A percentile compares a stretch with the other conserved stretches of the same genome.
Conservation (phyloP, 495 filamentous ascomycete genomes). For the Corynascus novoguineensis region DNA sequence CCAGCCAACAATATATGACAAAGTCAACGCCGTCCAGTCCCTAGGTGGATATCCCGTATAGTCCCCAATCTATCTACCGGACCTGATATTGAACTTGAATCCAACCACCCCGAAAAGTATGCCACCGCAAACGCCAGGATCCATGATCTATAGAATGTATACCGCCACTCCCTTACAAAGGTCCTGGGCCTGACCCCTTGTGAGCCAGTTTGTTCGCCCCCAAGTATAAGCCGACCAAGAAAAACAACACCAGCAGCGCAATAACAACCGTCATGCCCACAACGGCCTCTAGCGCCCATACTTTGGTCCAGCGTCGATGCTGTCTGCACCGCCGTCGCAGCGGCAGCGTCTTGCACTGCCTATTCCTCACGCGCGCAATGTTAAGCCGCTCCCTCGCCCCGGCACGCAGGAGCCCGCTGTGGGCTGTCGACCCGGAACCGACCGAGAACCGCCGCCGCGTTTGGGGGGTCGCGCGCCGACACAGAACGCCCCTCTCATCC, state of each 20-base stretch:
- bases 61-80: too few relatives aligned
- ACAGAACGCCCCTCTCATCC: too few relatives aligned
- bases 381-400: neutral
- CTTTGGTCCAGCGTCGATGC: neutral
- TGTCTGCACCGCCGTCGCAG: neutral
- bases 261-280: neutral
- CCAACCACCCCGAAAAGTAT: too few relatives aligned
- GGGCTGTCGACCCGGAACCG: neutral
- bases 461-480: neutral
- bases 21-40: too few relatives aligned
- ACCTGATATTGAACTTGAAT: too few relatives aligned
- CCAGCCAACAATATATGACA: too few relatives aligned
- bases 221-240: conserved; percentile 16
- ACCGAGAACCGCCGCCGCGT: neutral
- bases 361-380: neutral
- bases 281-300: neutral
- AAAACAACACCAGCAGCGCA: conserved; percentile 12
- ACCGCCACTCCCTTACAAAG: too few relatives aligned
- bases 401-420: neutral
- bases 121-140: too few relatives aligned
- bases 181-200: too few relatives aligned
- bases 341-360: neutral
- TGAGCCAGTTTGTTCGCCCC: conserved; percentile 3
- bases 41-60: too few relatives aligned
- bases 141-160: too few relatives aligned